Conservation (phyloP, 1,284 basidiomycete species). For the Fomitopsis pinicola region DNA sequence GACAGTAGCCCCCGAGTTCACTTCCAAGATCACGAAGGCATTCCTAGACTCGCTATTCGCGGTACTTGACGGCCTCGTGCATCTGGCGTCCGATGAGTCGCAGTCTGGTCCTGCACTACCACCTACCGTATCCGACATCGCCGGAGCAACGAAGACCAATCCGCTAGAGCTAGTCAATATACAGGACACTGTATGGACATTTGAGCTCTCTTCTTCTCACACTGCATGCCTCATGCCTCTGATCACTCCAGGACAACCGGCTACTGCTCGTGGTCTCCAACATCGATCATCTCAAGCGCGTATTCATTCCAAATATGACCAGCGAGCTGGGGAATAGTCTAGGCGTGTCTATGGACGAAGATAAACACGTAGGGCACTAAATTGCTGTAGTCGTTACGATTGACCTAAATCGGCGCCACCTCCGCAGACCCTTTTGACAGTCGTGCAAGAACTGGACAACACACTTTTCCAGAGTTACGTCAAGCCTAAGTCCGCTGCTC, state of each 20-base stretch:
- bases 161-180: slow-evolving; percentile 56
- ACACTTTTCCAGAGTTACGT: slow-evolving; percentile 86
- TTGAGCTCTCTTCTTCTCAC: background rate
- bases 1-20: slow-evolving; percentile 51
- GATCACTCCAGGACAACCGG: slow-evolving; percentile 68
- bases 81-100: slow-evolving; percentile 76
- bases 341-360: slow-evolving; percentile 71
- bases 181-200: slow-evolving; percentile 50
- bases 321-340: slow-evolving; percentile 79
- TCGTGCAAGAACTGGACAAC: slow-evolving; percentile 81
- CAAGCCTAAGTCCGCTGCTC: slow-evolving; percentile 67
- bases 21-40: slow-evolving; percentile 75
- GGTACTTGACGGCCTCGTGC: slow-evolving; percentile 86
- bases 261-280: slow-evolving; percentile 90
- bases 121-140: slow-evolving; percentile 26
- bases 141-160: slow-evolving; percentile 35
- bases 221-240: background rate
- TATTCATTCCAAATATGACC: slow-evolving; percentile 77
- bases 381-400: slow-evolving; percentile 1
- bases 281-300: slow-evolving; percentile 71
- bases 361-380: slow-evolving; percentile 51
- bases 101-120: slow-evolving; percentile 41
- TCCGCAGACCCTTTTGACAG: slow-evolving; percentile 65
- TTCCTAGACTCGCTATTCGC: slow-evolving; percentile 89
- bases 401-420: background rate